phyloP scores from a whole-genome alignment of 148 eudicot species.

The Vaccinium darrowii region DNA sequence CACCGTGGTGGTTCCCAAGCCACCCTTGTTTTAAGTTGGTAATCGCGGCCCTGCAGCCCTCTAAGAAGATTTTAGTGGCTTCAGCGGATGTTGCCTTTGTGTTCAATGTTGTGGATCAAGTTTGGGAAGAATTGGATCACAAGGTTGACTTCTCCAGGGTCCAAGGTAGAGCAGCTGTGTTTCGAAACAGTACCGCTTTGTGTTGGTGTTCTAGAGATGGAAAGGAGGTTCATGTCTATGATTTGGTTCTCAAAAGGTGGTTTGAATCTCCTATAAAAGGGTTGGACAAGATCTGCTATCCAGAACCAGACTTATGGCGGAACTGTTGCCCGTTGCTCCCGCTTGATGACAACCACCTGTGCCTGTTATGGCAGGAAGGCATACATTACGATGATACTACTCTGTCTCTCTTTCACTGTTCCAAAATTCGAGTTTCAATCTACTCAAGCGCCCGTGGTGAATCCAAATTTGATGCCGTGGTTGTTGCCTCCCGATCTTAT shows the following conservation, averaged over 20 bases:
- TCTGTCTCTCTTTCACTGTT: neutral
- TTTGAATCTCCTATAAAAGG: neutral
- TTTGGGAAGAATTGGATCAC: neutral
- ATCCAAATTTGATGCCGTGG: too few species aligned
- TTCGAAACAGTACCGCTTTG: neutral
- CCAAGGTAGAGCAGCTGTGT: neutral
- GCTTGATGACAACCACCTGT: neutral
- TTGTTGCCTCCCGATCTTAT: too few species aligned
- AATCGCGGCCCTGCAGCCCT: neutral
- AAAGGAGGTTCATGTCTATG: neutral
- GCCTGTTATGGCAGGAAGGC: neutral
- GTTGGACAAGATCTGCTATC: neutral
- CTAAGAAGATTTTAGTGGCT: neutral
- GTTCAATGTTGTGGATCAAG: neutral
- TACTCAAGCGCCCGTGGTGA: too few species aligned
- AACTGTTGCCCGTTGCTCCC: neutral
- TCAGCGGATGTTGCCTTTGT: neutral
- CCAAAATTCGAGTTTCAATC: too few species aligned
- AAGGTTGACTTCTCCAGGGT: neutral
- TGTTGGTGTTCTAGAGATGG: neutral
- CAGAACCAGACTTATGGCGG: too few species aligned
- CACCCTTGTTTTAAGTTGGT: neutral
- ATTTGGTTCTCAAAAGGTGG: neutral
- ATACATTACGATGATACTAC: neutral
- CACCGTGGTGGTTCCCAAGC: neutral